phyloP scores from a whole-genome alignment of 306 rosid species.

The Vachellia collinsii region DNA sequence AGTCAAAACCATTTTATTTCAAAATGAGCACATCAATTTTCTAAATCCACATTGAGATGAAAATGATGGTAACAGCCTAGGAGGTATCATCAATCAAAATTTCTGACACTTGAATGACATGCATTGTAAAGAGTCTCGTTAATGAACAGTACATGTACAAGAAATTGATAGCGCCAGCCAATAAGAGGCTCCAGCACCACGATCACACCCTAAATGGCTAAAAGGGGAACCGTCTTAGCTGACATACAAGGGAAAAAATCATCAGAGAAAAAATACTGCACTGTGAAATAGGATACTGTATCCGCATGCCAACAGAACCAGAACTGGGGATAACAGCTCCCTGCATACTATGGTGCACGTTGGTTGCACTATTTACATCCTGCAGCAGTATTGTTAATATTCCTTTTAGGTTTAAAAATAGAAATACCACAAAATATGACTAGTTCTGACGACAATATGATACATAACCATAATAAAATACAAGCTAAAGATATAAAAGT shows the following conservation, averaged over 20 bases:
- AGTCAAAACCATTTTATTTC: conserved; percentile 21
- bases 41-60: not conserved
- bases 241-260: not conserved
- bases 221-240: not conserved
- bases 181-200: too few relatives aligned
- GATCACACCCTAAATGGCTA: not conserved
- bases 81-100: not conserved
- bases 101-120: not conserved
- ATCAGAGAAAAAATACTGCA: conserved; percentile 27
- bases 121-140: not conserved
- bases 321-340: conserved; percentile 99
- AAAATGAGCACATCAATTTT: not conserved
- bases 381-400: conserved; percentile 44
- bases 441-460: conserved; percentile 1
- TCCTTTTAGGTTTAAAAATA: conserved; percentile 19
- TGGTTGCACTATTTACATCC: conserved; percentile 91
- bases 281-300: conserved; percentile 86
- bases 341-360: conserved; percentile 91
- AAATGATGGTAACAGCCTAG: not conserved
- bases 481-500: not conserved
- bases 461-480: not conserved
- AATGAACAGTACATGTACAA: not conserved
- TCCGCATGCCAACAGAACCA: conserved; percentile 98
- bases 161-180: not conserved
- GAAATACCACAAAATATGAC: conserved; percentile 17